Base-by-base conservation (phyloP, 2,329 filamentous ascomycete genomes). In the Colletotrichum tanaceti region DNA sequence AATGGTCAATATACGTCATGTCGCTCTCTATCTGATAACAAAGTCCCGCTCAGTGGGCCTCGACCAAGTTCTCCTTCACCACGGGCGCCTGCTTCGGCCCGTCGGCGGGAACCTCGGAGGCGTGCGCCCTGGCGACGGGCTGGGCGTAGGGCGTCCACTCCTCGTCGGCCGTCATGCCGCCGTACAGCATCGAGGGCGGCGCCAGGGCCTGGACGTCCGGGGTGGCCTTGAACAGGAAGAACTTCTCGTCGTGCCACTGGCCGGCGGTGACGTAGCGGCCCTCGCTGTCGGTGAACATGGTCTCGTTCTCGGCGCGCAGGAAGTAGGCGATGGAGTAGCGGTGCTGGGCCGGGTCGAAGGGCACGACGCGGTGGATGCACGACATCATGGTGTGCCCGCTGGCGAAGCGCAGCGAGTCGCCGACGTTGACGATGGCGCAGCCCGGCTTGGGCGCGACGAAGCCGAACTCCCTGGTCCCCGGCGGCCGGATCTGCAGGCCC, bases 321-420 rank as follows among this genome's bases (percentile, higher is more conserved):
- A 88, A 88, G 76, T 88, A 88, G 16, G 86, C 86, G 70, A 88
- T 85, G 11, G 83, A 86, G 81, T 87, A 88, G 65, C 86, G 83
- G 66, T 69, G 66, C 66, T 69, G 43, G 47, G 75, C 73, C 24
- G 81, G 79, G 76, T 86, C 75, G 70, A 83, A 82, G 0, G 86
- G 86, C 22, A 88, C 84, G 35, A 88, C 86, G 66, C 85, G 80
- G 79, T 88, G 86, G 75, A 88, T 85, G 79, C 85, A 86, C 44
- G 83, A 85, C 76, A 85, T 82, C 77, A 88, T 82, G 65, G 80
- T 84, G 76, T 84, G 82, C 50, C 82, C 84, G 65, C 80, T 83
- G 3, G 84, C 83, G 72, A 88, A 88, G 50, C 86, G 83, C 70
- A 89, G 80, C 32, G 85, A 86, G 79, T 89, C 87, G 67, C 87